Percentiles rank a stretch among this genome's conserved stretches.
Evolutionary conservation across 805 yeast genomes (phyloP).

Genomic region (Starmerella apis): DNA sequence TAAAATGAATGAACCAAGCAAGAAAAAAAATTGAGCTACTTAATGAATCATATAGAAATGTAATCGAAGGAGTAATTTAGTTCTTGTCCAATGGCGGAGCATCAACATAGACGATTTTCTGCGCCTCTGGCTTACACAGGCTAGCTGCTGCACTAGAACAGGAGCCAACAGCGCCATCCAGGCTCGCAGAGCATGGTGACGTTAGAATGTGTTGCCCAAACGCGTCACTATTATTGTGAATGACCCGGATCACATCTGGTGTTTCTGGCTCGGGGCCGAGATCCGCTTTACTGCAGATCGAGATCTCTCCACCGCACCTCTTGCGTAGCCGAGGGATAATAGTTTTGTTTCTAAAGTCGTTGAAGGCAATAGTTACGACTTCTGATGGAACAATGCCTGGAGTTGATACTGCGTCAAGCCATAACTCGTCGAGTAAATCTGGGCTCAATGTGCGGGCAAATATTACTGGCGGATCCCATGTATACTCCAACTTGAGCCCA

Average conservation of each 20-base stretch:
- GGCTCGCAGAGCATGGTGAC: constrained; percentile 17
- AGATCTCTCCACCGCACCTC: background rate
- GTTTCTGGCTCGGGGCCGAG: background rate
- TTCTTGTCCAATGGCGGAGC: background rate
- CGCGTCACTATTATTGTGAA: constrained; percentile 25
- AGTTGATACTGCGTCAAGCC: constrained; percentile 16
- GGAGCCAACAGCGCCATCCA: constrained; percentile 25
- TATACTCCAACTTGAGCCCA: constrained; percentile 14
- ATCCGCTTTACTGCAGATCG: constrained; percentile 5
- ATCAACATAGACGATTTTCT: background rate
- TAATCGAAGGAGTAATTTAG: too few species aligned
- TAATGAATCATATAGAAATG: too few species aligned
- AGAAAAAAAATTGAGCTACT: background rate
- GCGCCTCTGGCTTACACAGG: constrained; percentile 7
- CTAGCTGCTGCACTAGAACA: constrained; percentile 21
- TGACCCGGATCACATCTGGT: constrained; percentile 9
- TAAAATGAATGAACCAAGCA: background rate
- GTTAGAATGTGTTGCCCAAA: constrained; percentile 23
- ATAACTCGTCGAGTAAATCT: constrained; percentile 17
- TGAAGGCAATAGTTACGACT: constrained; percentile 17
- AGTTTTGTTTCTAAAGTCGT: constrained; percentile 20
- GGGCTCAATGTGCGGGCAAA: constrained; percentile 18
- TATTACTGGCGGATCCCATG: constrained; percentile 26
- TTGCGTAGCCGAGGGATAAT: constrained; percentile 8
- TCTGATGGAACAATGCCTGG: constrained; percentile 8